Evolutionary conservation across 345 rosid species (phyloP), one percentile per base, ranked within the genome.

Genomic region (Leavenworthia alabamica): DNA sequence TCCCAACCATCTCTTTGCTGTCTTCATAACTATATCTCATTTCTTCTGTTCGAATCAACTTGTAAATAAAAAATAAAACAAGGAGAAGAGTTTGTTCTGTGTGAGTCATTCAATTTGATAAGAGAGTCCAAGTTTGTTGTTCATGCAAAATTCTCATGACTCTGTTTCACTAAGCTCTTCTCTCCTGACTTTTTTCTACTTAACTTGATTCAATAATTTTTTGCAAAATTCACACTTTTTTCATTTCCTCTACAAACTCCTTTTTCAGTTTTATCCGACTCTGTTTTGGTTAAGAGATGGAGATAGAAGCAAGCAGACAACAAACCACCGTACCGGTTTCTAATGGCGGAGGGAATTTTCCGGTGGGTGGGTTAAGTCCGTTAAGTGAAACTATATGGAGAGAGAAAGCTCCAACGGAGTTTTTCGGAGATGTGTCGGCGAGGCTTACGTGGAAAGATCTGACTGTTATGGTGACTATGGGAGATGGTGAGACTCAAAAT

Each of bases 401-500:
- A 63, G 96, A 82, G 54, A 79, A 71, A 61, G 36, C 78, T 2
- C 74, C 78, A 15, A 70, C 80, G 8, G 89, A 90, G 63, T 49
- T 78, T 14, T 76, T 82, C 0, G 96, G 94, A 31, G 96, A 91
- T 43, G 96, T 84, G 8, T 86, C 94, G 3, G 98, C 98, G 2
- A 72, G 92, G 72, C 83, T 91, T 17, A 84, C 90, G 2, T 91
- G 98, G 98, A 81, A 82, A 74, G 98, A 91, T 77, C 88, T 91
- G 65, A 88, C 96, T 0, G 96, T 91, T 19, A 86, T 73, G 82
- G 96, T 84, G 0, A 79, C 82, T 8, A 81, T 78, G 42, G 62
- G 85, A 56, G 81, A 80, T 53, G 95, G 96, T 11, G 88, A 80
- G 74, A 72, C 84, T 4, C 89, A 86, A 19, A 86, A 81, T 9